These are phyloP conservation scores for Citrullus mucosospermus DNA, from an alignment of 306 rosid genomes.

Conservation along the genomic window DNA sequence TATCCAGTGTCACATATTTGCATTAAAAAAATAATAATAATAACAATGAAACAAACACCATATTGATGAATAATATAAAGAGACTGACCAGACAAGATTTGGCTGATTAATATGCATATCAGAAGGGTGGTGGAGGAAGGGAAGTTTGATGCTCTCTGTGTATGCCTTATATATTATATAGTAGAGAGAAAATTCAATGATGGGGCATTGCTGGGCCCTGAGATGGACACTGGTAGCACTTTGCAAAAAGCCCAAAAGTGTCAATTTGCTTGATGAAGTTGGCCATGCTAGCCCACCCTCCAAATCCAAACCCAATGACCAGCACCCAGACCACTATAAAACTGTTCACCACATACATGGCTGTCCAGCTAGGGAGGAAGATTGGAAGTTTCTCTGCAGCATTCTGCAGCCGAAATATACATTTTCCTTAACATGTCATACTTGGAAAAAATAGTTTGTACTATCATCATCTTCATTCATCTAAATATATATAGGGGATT, in stretches of 20 bases:
- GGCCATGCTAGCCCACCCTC: conserved; percentile 94
- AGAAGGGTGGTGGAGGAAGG: not conserved
- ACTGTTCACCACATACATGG: conserved; percentile 49
- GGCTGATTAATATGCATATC: not conserved
- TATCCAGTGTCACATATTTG: not conserved
- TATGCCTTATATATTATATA: not conserved
- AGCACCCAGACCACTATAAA: conserved; percentile 69
- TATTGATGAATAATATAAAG: not conserved
- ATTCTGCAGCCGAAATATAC: conserved; percentile 32
- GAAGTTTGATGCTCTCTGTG: conserved; percentile 16
- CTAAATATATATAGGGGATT: not conserved
- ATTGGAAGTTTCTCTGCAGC: conserved; percentile 76
- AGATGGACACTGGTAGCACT: conserved; percentile 74
- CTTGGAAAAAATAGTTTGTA: not conserved
- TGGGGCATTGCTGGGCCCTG: conserved; percentile 14
- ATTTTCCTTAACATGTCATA: not conserved
- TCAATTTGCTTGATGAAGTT: conserved; percentile 81
- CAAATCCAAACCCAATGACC: conserved; percentile 76
- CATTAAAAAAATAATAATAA: not conserved
- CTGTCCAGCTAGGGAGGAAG: conserved; percentile 62
- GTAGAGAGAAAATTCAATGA: conserved; percentile 29
- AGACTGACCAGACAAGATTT: not conserved
- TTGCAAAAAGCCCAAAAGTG: conserved; percentile 76
- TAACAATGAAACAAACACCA: not conserved
- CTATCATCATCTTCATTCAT: not conserved